Percentiles rank a stretch among this genome's conserved stretches.
Evolutionary conservation across 441 rosid species (phyloP).

Genomic region (Breynia disticha): DNA sequence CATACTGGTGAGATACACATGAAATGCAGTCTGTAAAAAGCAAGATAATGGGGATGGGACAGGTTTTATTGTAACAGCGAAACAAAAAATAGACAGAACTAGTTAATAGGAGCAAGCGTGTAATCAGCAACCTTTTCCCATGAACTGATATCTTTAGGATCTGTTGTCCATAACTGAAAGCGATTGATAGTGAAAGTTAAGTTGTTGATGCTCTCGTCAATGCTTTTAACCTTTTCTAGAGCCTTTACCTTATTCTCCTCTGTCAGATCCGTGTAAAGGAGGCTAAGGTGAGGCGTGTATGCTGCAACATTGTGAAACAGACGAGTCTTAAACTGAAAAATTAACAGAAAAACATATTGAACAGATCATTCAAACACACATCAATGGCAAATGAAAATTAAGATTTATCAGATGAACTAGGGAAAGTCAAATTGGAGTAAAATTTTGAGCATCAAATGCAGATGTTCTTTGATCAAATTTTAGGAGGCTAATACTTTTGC

Average conservation of each 20-base stretch:
- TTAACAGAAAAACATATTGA: background rate
- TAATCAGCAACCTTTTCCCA: constrained; percentile 69
- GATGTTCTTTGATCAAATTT: too few species aligned
- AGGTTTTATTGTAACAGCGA: too few species aligned
- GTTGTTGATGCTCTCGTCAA: constrained; percentile 42
- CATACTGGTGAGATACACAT: too few species aligned
- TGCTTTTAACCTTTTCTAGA: constrained; percentile 41
- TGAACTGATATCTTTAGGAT: constrained; percentile 55
- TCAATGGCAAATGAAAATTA: background rate
- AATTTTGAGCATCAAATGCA: too few species aligned
- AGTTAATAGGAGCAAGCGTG: constrained; percentile 21
- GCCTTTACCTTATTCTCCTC: constrained; percentile 71
- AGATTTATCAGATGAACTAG: background rate
- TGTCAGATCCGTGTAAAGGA: constrained; percentile 56
- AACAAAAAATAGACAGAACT: too few species aligned
- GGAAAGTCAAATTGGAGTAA: too few species aligned
- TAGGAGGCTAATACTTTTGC: too few species aligned
- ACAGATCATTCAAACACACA: background rate
- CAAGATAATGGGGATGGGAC: too few species aligned
- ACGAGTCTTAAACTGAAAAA: background rate
- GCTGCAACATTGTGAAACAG: constrained; percentile 29
- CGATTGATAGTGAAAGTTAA: constrained; percentile 50
- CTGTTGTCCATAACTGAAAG: constrained; percentile 60
- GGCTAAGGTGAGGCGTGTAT: constrained; percentile 87
- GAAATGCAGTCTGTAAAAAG: too few species aligned